Evolutionary conservation across 345 rosid genomes (phyloP).

Genomic region (Odontarrhena argentea): DNA sequence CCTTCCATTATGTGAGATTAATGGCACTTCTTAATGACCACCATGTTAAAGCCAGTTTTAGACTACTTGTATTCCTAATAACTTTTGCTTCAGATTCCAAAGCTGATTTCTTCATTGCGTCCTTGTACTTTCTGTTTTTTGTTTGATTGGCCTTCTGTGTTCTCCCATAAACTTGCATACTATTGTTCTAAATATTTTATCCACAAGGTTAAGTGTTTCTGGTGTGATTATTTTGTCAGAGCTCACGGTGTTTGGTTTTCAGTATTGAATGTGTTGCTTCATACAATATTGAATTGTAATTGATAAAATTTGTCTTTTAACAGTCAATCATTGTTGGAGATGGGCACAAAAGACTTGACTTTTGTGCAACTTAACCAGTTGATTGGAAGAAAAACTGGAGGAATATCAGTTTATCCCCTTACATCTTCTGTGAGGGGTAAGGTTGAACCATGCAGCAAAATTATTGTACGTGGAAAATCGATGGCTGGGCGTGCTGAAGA

Average conservation of each 20-base stretch:
- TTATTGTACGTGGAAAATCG: conserved; percentile 92
- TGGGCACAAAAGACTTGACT: conserved; percentile 90
- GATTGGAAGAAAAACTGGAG: conserved; percentile 99
- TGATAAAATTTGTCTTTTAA: conserved; percentile 14
- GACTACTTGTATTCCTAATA: neutral
- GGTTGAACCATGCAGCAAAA: conserved; percentile 76
- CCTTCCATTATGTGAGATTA: neutral
- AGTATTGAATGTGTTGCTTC: conserved; percentile 12
- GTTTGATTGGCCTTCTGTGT: conserved; percentile 5
- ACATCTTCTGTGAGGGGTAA: conserved; percentile 80
- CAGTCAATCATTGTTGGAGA: conserved; percentile 96
- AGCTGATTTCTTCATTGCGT: conserved; percentile 1
- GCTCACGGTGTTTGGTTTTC: neutral
- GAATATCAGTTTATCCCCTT: conserved; percentile 91
- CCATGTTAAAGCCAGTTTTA: neutral
- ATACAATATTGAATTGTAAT: conserved; percentile 13
- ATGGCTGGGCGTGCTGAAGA: conserved; percentile 93
- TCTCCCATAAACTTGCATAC: neutral
- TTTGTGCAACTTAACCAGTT: conserved; percentile 98
- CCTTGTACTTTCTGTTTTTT: neutral
- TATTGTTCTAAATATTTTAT: neutral
- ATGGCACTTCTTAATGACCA: neutral
- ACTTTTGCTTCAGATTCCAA: neutral
- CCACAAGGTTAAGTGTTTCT: neutral
- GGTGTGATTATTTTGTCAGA: conserved; percentile 1